Evolutionary conservation across 176 grass and related monocot species (phyloP).

Genomic region (Rhipidocladum racemiflorum): DNA sequence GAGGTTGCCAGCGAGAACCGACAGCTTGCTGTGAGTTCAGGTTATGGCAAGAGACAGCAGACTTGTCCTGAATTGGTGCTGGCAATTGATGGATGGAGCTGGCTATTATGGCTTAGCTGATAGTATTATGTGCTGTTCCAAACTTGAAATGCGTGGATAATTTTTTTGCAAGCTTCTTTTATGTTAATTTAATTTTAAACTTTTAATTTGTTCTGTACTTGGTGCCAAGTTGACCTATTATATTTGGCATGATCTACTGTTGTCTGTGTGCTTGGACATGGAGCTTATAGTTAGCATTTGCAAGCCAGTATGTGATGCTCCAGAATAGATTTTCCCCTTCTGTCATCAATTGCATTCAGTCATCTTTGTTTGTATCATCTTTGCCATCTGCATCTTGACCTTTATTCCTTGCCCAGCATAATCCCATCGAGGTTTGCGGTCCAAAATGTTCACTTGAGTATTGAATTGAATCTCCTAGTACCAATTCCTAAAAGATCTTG

Average conservation of each 20-base stretch:
- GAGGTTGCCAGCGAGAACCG: slow-evolving; percentile 45
- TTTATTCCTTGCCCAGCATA: background rate
- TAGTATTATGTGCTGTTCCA: background rate
- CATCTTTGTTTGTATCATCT: background rate
- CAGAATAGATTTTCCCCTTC: background rate
- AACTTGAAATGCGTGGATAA: background rate
- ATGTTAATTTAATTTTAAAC: background rate
- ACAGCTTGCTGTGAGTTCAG: slow-evolving; percentile 43
- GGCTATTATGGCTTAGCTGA: background rate
- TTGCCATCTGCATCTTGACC: background rate
- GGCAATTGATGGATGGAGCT: background rate
- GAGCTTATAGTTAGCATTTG: background rate
- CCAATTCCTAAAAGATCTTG: background rate
- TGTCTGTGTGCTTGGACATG: background rate
- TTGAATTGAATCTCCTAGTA: background rate
- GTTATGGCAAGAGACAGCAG: background rate
- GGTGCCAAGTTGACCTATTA: background rate
- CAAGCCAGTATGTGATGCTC: background rate
- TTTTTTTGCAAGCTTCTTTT: slow-evolving; percentile 12
- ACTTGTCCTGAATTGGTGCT: background rate
- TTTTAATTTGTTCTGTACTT: slow-evolving; percentile 4
- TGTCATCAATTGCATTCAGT: background rate
- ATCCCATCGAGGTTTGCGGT: background rate
- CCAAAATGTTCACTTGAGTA: background rate
- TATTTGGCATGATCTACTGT: background rate